Evolutionary conservation across 1,284 basidiomycete genomes (phyloP).

Genomic region (Apiotrichum sp.): DNA sequence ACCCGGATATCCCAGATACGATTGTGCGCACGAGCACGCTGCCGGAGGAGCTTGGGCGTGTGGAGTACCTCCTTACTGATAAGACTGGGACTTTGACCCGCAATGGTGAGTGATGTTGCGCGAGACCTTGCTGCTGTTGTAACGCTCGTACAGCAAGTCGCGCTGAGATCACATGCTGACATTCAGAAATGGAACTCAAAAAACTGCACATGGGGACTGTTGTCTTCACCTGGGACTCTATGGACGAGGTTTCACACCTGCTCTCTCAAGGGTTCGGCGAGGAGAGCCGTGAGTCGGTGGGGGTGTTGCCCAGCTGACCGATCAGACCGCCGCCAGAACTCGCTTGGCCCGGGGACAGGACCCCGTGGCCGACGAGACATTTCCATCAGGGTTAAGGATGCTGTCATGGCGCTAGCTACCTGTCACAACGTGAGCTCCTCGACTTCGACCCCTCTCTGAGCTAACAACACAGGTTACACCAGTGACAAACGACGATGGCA

Average conservation of each 20-base stretch:
- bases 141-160: too few species aligned
- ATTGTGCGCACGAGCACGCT: conserved; percentile 95
- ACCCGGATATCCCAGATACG: conserved; percentile 85
- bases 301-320: background rate
- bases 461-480: conserved; percentile 70
- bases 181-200: conserved; percentile 94
- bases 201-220: conserved; percentile 98
- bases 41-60: conserved; percentile 92
- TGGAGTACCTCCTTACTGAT: conserved; percentile 92
- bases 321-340: conserved; percentile 29
- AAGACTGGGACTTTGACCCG: conserved; percentile 98
- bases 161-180: background rate
- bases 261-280: conserved; percentile 71
- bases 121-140: too few species aligned
- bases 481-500: conserved; percentile 86
- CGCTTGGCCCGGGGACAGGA: conserved; percentile 48
- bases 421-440: conserved; percentile 75
- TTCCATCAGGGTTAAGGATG: conserved; percentile 88
- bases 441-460: too few species aligned
- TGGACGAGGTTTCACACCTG: conserved; percentile 95
- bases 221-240: conserved; percentile 91
- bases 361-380: conserved; percentile 83
- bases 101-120: conserved; percentile 60
- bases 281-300: conserved; percentile 19
- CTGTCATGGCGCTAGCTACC: conserved; percentile 83